Conservation (phyloP, 192 early-diverging fungal genomes). For the Phlyctochytrium bullatum region DNA sequence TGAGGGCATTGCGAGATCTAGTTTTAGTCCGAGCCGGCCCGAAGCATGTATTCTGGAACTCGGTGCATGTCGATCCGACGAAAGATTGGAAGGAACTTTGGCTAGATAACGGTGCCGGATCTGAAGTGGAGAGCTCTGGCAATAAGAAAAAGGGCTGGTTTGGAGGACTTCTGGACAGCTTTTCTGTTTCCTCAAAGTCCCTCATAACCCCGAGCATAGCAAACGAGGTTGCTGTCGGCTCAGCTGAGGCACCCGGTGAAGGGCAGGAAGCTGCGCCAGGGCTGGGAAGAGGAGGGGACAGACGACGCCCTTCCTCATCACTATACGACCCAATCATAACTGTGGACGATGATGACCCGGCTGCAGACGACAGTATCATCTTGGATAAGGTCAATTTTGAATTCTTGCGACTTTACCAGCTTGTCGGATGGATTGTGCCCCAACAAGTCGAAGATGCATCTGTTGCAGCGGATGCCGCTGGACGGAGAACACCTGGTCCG, state of each 20-base stretch:
- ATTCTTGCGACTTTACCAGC: slow-evolving; percentile 43
- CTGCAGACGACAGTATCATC: slow-evolving; percentile 15
- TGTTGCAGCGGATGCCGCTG: too few relatives aligned
- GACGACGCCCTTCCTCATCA: background rate
- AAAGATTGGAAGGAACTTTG: slow-evolving; percentile 10
- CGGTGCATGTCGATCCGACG: slow-evolving; percentile 6
- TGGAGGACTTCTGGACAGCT: slow-evolving; percentile 2
- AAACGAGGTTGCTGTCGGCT: background rate
- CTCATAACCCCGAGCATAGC: background rate
- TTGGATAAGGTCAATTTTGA: slow-evolving; percentile 41
- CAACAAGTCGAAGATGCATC: slow-evolving; percentile 2
- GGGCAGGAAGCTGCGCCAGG: too few relatives aligned
- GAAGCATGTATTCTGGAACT: slow-evolving; percentile 25
- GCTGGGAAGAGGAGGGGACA: too few relatives aligned
- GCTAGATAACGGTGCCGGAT: slow-evolving; percentile 11
- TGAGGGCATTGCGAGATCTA: slow-evolving; percentile 23
- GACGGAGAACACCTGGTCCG: too few relatives aligned
- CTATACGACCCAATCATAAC: slow-evolving; percentile 5
- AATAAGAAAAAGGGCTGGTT: slow-evolving; percentile 15
- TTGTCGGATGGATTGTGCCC: slow-evolving; percentile 39
- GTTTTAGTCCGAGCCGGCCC: slow-evolving; percentile 28
- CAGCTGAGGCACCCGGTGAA: too few relatives aligned
- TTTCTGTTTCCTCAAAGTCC: background rate
- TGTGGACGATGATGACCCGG: slow-evolving; percentile 31
- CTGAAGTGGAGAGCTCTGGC: slow-evolving; percentile 1